A percentile compares a stretch with the other conserved stretches of the same genome.
These are phyloP conservation scores for Dovyalis caffra DNA, from an alignment of 345 rosid genomes.

Conservation along the genomic window DNA sequence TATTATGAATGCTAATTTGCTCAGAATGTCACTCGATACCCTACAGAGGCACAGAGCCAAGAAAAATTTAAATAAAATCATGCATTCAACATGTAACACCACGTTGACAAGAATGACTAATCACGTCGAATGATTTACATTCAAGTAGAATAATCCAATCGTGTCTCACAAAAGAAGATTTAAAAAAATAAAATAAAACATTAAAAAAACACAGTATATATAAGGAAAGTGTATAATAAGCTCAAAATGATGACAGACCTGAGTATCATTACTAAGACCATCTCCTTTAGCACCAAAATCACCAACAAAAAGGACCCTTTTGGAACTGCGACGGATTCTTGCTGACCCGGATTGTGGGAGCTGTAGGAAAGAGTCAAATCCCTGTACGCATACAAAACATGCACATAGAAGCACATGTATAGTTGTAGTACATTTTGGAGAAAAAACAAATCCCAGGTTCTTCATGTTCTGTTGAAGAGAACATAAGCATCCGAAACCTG, in stretches of 20 bases:
- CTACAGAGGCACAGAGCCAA: too few relatives aligned
- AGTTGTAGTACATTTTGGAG: constrained; percentile 11
- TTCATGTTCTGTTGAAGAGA: constrained; percentile 21
- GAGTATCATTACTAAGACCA: constrained; percentile 63
- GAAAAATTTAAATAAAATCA: too few relatives aligned
- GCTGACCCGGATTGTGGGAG: constrained; percentile 48
- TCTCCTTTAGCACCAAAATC: constrained; percentile 76
- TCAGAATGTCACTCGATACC: too few relatives aligned
- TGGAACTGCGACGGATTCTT: constrained; percentile 46
- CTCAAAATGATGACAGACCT: constrained; percentile 35
- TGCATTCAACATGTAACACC: too few relatives aligned
- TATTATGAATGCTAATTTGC: too few relatives aligned
- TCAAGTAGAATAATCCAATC: not conserved
- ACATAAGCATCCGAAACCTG: not conserved
- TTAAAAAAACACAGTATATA: too few relatives aligned
- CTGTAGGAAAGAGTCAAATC: constrained; percentile 51
- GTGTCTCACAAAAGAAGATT: too few relatives aligned
- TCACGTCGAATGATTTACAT: not conserved
- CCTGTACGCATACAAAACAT: constrained; percentile 35
- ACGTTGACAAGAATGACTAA: too few relatives aligned
- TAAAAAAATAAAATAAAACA: too few relatives aligned
- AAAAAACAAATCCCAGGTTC: constrained; percentile 19
- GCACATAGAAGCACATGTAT: constrained; percentile 10
- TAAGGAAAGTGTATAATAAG: not conserved
- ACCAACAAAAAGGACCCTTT: constrained; percentile 46